Evolutionary conservation across 2,329 filamentous ascomycete species (phyloP), one percentile per base, ranked within the genome.

Genomic region (Aspergillus piperis): DNA sequence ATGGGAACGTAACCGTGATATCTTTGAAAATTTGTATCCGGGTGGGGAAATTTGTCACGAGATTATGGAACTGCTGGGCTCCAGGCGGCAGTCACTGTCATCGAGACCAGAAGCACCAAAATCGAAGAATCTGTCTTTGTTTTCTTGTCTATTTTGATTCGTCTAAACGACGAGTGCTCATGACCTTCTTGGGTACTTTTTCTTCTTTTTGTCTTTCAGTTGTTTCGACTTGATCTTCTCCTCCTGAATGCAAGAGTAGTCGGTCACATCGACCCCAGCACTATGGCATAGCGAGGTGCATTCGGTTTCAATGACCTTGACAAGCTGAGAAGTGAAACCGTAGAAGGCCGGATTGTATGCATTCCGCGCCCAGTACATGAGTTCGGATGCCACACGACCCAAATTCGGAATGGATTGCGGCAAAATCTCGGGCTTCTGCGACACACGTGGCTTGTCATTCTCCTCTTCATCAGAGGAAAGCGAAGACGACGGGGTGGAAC

Each of bases 281-380:
- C 70, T 69, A 13, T 68, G 62, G 59, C 77, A 79, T 2, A 76
- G 58, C 3, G 68, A 64, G 4, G 70, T 71, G 61, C 77, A 79
- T 32, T 76, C 76, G 2, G 72, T 68, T 39, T 78, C 75, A 23
- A 78, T 74, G 0, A 75, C 69, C 6, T 77, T 71, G 8, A 77
- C 70, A 11, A 77, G 71, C 3, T 66, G 66, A 5, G 71, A 64
- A 0, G 76, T 77, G 32, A 79, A 74, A 0, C 77, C 77, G 23
- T 78, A 79, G 50, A 77, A 78, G 7, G 77, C 70, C 1, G 77
- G 77, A 52, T 78, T 78, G 61, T 79, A 79, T 8, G 77, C 77
- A 59, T 79, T 75, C 13, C 74, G 74, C n/a, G 76, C 75, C 77
- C 77, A 79, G 61, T 78, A 78, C 48, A 77, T 74, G 5, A 79